Evolutionary conservation across 2,329 filamentous ascomycete genomes (phyloP), one percentile per base, ranked within the genome.

Genomic region (Aureobasidium pullulans): DNA sequence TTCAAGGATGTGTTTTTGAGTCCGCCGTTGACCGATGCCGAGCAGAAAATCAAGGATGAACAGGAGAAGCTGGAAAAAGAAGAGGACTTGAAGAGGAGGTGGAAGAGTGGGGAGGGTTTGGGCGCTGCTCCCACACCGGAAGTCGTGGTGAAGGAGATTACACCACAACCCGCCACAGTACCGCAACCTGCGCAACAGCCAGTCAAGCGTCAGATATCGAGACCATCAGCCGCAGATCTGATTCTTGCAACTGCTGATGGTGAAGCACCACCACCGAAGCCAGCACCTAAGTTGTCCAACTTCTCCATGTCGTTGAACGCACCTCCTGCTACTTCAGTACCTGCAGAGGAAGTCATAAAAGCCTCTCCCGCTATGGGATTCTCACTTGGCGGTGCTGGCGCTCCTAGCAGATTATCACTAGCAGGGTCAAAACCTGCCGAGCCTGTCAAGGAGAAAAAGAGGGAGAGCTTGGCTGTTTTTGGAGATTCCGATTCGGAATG

Each of bases 401-500:
- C 48, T 57, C 23, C 31, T 23, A 32, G 31, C 15, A 57, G 23
- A 11, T 29, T 52, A 8, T 52, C 48, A 3, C 13, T 52, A 10
- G 40, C 40, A 19, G n/a, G 23, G 5, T 9, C 39, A 13, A 36
- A 42, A 40, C 11, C 39, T 36, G 32, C 10, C 16, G 39, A 46
- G 11, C 13, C 40, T 2, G 59, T 57, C 19, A 64, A 77, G 82
- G 66, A 87, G 82, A 68, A 81, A 87, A 62, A 87, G 89, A 72
- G 84, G 85, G 65, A 89, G 88, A 88, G 65, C 13, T 46, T 57
- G 40, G 89, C 94, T 69, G 92, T 94, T 89, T 95, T 94, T 81
- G 89, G 87, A 10, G 87, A 88, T 70, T 88, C 86, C 4, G 88
- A 88, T 65, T 81, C 77, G 1, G 77, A 81, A 53, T 76, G 49